Base-by-base conservation (phyloP, 495 filamentous ascomycete genomes). In the Aspergillus incahuasiensis region DNA sequence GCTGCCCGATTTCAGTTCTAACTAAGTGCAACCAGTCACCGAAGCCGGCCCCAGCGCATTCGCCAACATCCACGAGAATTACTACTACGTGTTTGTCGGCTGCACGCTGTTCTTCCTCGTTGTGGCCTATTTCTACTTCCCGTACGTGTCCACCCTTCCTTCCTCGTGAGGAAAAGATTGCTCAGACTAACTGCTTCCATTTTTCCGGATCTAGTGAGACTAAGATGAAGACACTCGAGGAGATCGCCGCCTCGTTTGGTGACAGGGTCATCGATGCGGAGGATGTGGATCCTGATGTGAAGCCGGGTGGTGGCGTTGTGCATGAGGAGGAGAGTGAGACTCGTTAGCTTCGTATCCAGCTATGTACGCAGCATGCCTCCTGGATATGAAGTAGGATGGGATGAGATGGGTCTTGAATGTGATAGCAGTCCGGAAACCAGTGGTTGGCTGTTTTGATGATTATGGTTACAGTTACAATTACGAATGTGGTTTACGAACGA, bases 41-140 rank as follows among this genome's bases (percentile, higher is more conserved):
- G 77, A 84, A 63, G 81, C 80, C 6, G 81, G 79, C 0, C 81
- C 81, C 8, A 81, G 72, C 48, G 81, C 81, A 1, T 82, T 84
- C 56, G 79, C 79, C 34, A 82, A 74, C 28, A 84, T 84, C 52
- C 61, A 72, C 15, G 75, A 84, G 61, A 84, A 84, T 52, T 84
- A 82, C 59, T 84, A 84, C 58, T 84, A 82, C 48, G 80, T 83
- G 30, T 83, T 82, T 38, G 78, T 81, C 9, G 76, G 48, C 6
- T 82, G 80, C 58, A 74, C 78, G 1, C 8, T 62, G 0, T 72
- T 82, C 60, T 84, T 82, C 66, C 56, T 81, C 1, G 61, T 66
- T 12, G 49, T 82, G 21, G 77, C 77, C 0, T 84, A 79, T 58
- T 68, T 81, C 32, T 82, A 73, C 62, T 82, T 82, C 65, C 80